These are phyloP conservation scores for Begonia fuchsioides DNA, from an alignment of 306 rosid species.

Conservation along the genomic window DNA sequence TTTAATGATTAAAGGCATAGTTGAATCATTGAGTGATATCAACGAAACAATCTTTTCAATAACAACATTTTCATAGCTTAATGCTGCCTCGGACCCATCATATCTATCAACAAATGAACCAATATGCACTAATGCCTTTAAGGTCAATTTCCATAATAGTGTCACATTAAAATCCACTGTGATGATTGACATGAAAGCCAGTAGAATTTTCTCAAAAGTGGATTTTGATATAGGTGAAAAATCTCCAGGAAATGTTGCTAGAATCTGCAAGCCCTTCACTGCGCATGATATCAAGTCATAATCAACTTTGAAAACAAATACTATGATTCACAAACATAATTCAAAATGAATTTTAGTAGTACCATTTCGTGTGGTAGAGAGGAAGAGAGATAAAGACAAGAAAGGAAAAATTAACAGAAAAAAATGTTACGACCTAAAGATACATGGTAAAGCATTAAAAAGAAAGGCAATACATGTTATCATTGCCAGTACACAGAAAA, in stretches of 20 bases:
- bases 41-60: conserved; percentile 43
- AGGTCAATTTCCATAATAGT: conserved; percentile 48
- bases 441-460: not conserved
- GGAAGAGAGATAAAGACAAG: not conserved
- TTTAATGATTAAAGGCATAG: conserved; percentile 48
- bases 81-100: conserved; percentile 44
- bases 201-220: conserved; percentile 45
- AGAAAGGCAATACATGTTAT: no score
- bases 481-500: no score
- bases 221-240: conserved; percentile 39
- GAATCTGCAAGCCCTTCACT: conserved; percentile 76
- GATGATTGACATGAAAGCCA: conserved; percentile 54
- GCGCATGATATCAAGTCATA: conserved; percentile 15
- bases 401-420: not conserved
- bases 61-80: conserved; percentile 38
- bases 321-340: not conserved
- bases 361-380: not conserved
- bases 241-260: conserved; percentile 58
- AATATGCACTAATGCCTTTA: conserved; percentile 54
- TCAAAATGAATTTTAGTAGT: not conserved
- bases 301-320: conserved; percentile 1
- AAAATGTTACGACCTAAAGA: not conserved
- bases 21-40: conserved; percentile 33
- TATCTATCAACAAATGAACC: conserved; percentile 45
- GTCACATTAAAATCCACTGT: conserved; percentile 29